These are phyloP conservation scores for Choanephora cucurbitarum DNA, from an alignment of 371 early-diverging fungal genomes.

Conservation along the genomic window DNA sequence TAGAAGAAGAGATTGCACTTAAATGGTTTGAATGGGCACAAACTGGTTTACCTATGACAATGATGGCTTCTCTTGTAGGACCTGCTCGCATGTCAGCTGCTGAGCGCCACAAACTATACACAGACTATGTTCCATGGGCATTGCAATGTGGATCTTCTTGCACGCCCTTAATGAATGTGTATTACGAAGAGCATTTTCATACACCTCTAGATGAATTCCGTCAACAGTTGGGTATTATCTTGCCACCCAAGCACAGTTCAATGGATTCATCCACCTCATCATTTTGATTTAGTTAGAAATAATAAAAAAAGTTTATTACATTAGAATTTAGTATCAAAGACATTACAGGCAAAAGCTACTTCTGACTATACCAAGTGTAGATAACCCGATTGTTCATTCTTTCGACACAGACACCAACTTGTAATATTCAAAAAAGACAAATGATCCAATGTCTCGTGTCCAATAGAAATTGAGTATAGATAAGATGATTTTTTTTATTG, in stretches of 20 bases:
- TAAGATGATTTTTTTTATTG: too few species aligned
- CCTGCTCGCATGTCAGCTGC: constrained; percentile 66
- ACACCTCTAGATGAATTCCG: constrained; percentile 71
- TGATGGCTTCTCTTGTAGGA: constrained; percentile 80
- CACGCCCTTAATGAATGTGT: constrained; percentile 80
- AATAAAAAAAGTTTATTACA: too few species aligned
- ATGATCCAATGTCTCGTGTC: too few species aligned
- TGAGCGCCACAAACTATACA: constrained; percentile 68
- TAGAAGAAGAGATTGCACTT: constrained; percentile 91
- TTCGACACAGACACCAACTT: too few species aligned
- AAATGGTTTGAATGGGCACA: constrained; percentile 96
- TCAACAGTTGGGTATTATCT: constrained; percentile 61
- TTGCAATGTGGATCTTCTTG: constrained; percentile 75
- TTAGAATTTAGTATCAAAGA: too few species aligned
- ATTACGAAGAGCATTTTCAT: constrained; percentile 85
- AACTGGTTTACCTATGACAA: constrained; percentile 88
- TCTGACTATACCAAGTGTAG: too few species aligned
- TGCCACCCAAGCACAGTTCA: constrained; percentile 29
- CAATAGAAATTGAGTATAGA: too few species aligned
- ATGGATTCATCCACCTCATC: not conserved
- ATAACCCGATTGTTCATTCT: too few species aligned
- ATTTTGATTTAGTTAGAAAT: too few species aligned
- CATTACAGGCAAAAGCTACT: too few species aligned
- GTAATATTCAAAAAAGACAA: too few species aligned
- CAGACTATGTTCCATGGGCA: constrained; percentile 91